Evolutionary conservation across 345 rosid genomes (phyloP), one percentile per base, ranked within the genome.

Genomic region (Aethionema arabicum): DNA sequence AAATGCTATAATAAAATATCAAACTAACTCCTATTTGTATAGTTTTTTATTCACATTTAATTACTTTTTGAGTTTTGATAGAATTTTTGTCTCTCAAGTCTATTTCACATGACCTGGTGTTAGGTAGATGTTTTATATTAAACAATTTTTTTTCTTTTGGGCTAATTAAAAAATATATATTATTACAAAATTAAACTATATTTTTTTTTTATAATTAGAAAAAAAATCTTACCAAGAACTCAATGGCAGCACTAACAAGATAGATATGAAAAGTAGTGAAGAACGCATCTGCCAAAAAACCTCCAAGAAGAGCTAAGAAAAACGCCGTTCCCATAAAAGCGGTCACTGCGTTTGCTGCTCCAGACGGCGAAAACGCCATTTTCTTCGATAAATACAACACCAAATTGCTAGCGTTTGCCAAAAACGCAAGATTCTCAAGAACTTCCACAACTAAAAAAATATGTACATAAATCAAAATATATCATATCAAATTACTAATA

Each of bases 321-420:
- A 88, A 91, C 43, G 92, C 82, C 5, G 95, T 86, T 62, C 96
- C 98, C 92, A 88, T 91, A 77, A 88, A 91, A 69, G 83, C 76
- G 56, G 96, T 91, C 31, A 91, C 96, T 4, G 78, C 72, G 66
- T 85, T 86, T 66, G 96, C 96, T 0, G 96, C 79, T 67, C 63
- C 80, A 2, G 96, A 85, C 13, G 89, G 95, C n/a, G 96, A 78
- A 74, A 80, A 88, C 57, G 77, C 77, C 93, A 90, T 85, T 67
- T 82, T 81, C 52, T 70, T 85, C 4, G 89, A 74, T 31, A 85
- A 73, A 74, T 90, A 91, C 15, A 88, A 75, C 67, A 91, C 96
- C 49, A 88, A 87, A 75, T 91, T 91, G 79, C 98, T 91, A 38
- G 98, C 96, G 77, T 80, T 85, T 29, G 95, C 92, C 63, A 86